Evolutionary conservation across 2,329 filamentous ascomycete genomes (phyloP), one percentile per base, ranked within the genome.

Genomic region (Lomentospora prolificans): DNA sequence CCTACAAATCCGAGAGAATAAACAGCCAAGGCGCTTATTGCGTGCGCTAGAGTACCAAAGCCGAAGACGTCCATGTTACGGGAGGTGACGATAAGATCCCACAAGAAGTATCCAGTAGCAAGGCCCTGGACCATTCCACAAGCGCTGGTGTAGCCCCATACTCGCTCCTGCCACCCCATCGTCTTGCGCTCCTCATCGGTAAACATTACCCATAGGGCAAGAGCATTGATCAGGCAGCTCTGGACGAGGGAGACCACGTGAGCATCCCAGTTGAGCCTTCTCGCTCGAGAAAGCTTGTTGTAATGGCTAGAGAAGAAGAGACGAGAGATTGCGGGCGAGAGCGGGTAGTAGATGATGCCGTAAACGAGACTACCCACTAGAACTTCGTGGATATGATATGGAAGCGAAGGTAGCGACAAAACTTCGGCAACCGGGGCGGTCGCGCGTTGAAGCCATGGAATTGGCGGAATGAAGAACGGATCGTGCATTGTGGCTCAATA

Each of bases 161-260:
- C 74, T 28, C 86, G 79, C 65, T 84, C 82, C 63, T 84, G 75
- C 73, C 79, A 82, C 63, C 80, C 73, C 81, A 89, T 88, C 50
- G 72, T 71, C 61, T 70, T 74, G 58, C 88, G 78, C 68, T 90
- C 86, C 41, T 83, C 72, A 67, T 94, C 89, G 44, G 66, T 70
- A 56, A 75, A 75, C 70, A 90, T 87, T 57, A 88, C 79, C 78
- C 83, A 91, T 14, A 94, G 70, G n/a, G 87, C 86, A 30, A 91
- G 71, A 51, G 62, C 67, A 67, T 86, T 89, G 71, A 95, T 88
- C 56, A 89, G 71, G 30, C 77, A 73, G 66, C 84, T 86, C 76
- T 95, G 89, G 56, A 89, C 75, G 61, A 94, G 79, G n/a, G 87
- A 90, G 30, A 94, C 89, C 56, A 92, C 84, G 66, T 92, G 89